Evolutionary conservation across 441 rosid species (phyloP).

Genomic region (Arabidopsis lyrata): DNA sequence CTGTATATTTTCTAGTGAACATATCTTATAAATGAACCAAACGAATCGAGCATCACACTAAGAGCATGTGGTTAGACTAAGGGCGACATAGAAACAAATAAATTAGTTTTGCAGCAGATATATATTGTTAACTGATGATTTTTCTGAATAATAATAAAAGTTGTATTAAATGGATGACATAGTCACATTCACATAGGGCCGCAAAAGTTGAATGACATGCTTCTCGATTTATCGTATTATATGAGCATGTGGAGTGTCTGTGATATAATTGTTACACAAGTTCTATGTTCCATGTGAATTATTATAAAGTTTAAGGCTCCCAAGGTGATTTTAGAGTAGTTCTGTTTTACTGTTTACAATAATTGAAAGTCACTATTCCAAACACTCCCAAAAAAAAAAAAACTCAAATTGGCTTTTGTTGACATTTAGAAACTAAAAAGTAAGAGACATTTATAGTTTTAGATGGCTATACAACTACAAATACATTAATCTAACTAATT

Average conservation of each 20-base stretch:
- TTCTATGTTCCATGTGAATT: constrained; percentile 36
- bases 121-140: not conserved
- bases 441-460: not conserved
- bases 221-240: constrained; percentile 26
- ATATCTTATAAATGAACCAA: constrained; percentile 38
- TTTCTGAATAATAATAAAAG: constrained; percentile 35
- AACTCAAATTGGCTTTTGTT: not conserved
- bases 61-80: constrained; percentile 35
- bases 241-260: constrained; percentile 45
- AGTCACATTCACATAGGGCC: constrained; percentile 5
- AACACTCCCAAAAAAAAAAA: constrained; percentile 9
- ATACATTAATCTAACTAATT: too few species aligned
- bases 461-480: too few species aligned
- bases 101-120: constrained; percentile 19
- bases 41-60: constrained; percentile 32
- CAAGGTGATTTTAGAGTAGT: not conserved
- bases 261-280: constrained; percentile 33
- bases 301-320: constrained; percentile 27
- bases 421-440: not conserved
- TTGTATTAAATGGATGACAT: constrained; percentile 32
- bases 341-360: constrained; percentile 33
- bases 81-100: constrained; percentile 36
- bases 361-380: constrained; percentile 13
- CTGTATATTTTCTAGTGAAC: not conserved
- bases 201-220: constrained; percentile 42